phyloP scores from a whole-genome alignment of 257 asterid species.

The Capsicum pubescens region DNA sequence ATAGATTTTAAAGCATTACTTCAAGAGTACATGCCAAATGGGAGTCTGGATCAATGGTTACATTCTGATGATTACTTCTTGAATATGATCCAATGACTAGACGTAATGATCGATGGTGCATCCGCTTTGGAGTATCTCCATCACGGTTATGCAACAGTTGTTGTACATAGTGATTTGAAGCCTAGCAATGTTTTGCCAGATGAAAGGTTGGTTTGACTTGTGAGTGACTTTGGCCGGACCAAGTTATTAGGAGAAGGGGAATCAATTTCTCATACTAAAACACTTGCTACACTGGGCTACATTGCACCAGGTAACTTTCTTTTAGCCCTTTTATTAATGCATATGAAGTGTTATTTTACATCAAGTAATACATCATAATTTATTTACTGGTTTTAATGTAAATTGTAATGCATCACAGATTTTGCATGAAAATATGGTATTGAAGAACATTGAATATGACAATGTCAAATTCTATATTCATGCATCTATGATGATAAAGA shows the following conservation, averaged over 20 bases:
- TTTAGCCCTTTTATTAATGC: background rate
- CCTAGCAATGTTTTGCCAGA: slow-evolving; percentile 1
- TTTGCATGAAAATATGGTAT: too few relatives aligned
- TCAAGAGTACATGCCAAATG: background rate
- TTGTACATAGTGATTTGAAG: background rate
- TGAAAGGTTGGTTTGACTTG: background rate
- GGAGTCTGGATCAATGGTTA: background rate
- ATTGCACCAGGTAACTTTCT: slow-evolving; percentile 22
- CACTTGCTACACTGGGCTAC: background rate
- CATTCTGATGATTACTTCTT: background rate
- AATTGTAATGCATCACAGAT: too few relatives aligned
- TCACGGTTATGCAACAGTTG: background rate
- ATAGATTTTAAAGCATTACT: background rate
- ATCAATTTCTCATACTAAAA: background rate
- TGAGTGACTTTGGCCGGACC: background rate
- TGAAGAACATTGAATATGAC: too few relatives aligned
- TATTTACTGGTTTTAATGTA: too few relatives aligned
- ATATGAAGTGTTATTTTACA: background rate
- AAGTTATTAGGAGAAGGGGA: slow-evolving; percentile 7
- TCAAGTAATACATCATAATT: too few relatives aligned
- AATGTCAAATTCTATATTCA: too few relatives aligned
- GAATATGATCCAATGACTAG: background rate
- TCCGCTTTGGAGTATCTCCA: slow-evolving; percentile 13
- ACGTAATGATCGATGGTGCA: background rate
- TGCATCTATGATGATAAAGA: too few relatives aligned